Percentiles rank a stretch among this genome's conserved stretches.
Conservation (phyloP, 163 green algal genomes). For the Botryococcus braunii region DNA sequence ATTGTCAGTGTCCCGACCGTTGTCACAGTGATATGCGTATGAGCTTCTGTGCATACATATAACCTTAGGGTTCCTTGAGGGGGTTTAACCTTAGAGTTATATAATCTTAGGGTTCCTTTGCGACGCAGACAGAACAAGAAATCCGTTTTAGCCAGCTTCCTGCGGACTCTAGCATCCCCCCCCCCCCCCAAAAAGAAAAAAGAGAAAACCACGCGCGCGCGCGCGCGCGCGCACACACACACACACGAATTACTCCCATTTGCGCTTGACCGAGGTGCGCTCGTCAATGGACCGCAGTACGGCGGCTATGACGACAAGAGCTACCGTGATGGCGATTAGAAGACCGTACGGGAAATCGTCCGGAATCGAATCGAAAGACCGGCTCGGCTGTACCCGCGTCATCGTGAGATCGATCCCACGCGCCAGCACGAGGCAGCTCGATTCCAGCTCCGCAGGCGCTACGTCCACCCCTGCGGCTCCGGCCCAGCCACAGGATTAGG, state of each 20-base stretch:
- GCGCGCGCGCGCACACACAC: too few relatives aligned
- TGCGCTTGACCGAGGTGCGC: constrained; percentile 9
- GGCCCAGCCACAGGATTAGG: not conserved
- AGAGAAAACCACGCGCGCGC: too few relatives aligned
- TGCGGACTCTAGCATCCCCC: too few relatives aligned
- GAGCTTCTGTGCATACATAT: too few relatives aligned
- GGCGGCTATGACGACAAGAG: constrained; percentile 7
- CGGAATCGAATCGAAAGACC: constrained; percentile 57
- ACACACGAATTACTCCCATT: constrained; percentile 21
- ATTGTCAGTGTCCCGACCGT: too few relatives aligned
- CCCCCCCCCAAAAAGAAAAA: too few relatives aligned
- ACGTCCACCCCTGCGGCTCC: constrained; percentile 31
- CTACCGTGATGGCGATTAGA: constrained; percentile 55
- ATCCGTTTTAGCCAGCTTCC: too few relatives aligned
- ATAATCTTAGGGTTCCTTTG: too few relatives aligned
- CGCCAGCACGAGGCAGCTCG: constrained; percentile 63
- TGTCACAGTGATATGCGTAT: too few relatives aligned
- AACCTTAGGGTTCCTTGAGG: too few relatives aligned
- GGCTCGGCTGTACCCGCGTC: constrained; percentile 63
- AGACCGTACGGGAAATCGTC: constrained; percentile 89
- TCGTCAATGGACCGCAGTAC: constrained; percentile 15
- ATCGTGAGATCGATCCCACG: constrained; percentile 80
- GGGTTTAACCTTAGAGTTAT: too few relatives aligned
- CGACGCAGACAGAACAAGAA: too few relatives aligned
- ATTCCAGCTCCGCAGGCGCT: constrained; percentile 71